Percentiles rank a stretch among this genome's conserved stretches.
phyloP scores from a whole-genome alignment of 2,329 filamentous ascomycete species.

The Aureobasidium sp. region DNA sequence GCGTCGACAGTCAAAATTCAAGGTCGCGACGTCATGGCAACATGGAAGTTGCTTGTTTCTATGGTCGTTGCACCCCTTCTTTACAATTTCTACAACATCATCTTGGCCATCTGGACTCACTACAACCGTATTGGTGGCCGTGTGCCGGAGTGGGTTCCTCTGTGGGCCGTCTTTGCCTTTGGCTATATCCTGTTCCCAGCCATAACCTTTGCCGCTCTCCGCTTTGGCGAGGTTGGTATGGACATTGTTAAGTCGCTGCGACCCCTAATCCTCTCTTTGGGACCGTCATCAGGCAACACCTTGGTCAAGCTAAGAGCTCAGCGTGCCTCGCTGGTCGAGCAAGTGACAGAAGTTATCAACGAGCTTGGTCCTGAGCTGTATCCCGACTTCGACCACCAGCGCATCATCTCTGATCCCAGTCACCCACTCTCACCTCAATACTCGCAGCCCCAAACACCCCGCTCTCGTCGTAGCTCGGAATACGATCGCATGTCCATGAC shows the following conservation, averaged over 20 bases:
- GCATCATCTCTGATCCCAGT: conserved; percentile 56
- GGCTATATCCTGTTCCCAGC: conserved; percentile 76
- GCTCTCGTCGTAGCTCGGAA: conserved; percentile 16
- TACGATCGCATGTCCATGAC: conserved; percentile 19
- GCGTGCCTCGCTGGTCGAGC: conserved; percentile 65
- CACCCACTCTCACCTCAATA: conserved; percentile 25
- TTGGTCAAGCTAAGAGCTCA: conserved; percentile 68
- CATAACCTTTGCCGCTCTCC: conserved; percentile 85
- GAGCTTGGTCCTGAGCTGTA: conserved; percentile 92
- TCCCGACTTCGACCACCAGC: conserved; percentile 80
- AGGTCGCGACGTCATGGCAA: conserved; percentile 83
- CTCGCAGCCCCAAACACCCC: conserved; percentile 24
- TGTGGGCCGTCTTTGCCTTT: conserved; percentile 67
- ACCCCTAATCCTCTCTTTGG: conserved; percentile 77
- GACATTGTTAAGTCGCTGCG: conserved; percentile 93
- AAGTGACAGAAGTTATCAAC: conserved; percentile 91
- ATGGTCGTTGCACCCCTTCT: conserved; percentile 74
- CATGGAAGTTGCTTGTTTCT: conserved; percentile 88
- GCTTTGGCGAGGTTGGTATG: conserved; percentile 97
- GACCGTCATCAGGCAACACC: conserved; percentile 76
- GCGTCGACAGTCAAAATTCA: conserved; percentile 84
- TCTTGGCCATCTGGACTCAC: conserved; percentile 71
- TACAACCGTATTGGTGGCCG: conserved; percentile 76
- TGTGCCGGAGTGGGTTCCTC: conserved; percentile 70
- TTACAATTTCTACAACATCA: conserved; percentile 71